A percentile compares a stretch with the other conserved stretches of the same genome.
These are phyloP conservation scores for Cryptococcus sp. DNA, from an alignment of 1,284 basidiomycete genomes.

Conservation along the genomic window DNA sequence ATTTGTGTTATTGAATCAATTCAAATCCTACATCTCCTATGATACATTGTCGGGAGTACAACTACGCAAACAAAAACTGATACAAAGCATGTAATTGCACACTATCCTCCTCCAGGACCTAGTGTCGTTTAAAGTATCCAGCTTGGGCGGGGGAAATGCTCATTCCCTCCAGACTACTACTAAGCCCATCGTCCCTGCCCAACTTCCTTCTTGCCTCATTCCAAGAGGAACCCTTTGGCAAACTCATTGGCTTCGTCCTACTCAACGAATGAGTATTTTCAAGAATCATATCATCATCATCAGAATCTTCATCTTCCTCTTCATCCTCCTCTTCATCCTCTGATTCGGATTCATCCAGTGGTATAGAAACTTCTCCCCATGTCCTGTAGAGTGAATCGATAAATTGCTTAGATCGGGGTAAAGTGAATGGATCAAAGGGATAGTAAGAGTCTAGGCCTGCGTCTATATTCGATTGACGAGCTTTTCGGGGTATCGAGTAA, in stretches of 20 bases:
- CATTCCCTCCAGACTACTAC: constrained; percentile 42
- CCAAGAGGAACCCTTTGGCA: constrained; percentile 4
- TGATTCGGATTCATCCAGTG: constrained; percentile 42
- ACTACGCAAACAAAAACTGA: too few species aligned
- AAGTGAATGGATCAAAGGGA: constrained; percentile 95
- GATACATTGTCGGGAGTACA: too few species aligned
- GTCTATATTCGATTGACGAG: constrained; percentile 51
- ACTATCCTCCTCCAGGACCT: background rate
- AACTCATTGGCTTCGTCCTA: background rate
- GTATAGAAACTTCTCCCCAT: constrained; percentile 53
- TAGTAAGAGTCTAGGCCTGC: constrained; percentile 90
- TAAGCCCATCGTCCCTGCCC: constrained; percentile 28
- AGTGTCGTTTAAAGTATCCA: background rate
- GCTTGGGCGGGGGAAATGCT: constrained; percentile 32
- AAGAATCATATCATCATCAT: constrained; percentile 52
- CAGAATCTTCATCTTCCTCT: constrained; percentile 58
- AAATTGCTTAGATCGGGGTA: constrained; percentile 56
- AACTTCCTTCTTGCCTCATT: constrained; percentile 15
- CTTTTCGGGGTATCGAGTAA: constrained; percentile 29
- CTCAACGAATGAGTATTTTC: constrained; percentile 35
- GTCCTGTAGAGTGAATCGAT: constrained; percentile 54
- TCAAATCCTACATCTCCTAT: too few species aligned
- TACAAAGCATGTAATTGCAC: too few species aligned
- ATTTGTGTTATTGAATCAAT: too few species aligned
- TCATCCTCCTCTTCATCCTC: constrained; percentile 26